Base-by-base conservation (phyloP, 1,284 basidiomycete species). In the Malassezia cuniculi region DNA sequence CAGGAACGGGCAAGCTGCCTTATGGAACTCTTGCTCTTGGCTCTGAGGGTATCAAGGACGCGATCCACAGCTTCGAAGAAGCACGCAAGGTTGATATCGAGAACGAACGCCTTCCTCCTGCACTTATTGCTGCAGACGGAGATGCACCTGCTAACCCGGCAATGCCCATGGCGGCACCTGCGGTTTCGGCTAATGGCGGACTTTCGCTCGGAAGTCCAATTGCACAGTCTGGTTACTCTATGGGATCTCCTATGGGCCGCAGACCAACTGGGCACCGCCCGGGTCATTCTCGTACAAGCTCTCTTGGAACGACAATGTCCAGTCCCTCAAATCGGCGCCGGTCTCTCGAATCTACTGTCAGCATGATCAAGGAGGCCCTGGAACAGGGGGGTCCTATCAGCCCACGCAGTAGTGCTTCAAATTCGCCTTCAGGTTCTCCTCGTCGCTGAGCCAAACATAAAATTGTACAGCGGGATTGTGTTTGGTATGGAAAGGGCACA, bases 41-140 rank as follows among this genome's bases (percentile, higher is more conserved):
- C 16, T 79, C 85, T 4, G 90, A 95, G 62, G 89, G 85, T 15
- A 90, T 97, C 71, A 95, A 85, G 70, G 85, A 94, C 50, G 81
- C 84, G 15, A 95, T 97, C 59, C 79, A 77, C 51, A 82, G 80
- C 53, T 97, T 95, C 66, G 85, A 87, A 35, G 89, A 95, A 66
- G 90, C 90, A 16, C 85, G 90, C 53, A 90, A 89, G 71, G 87
- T 85, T 27, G 93, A 99, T 73, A 95, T 97, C 58, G 90, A 97
- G 72, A 95, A 97, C 71, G 90, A 97, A 71, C 50, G 62, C 14
- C 25, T 55, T 37, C 90, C 89, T 10, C 90, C 90, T 1, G 87
- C 95, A 19, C 76, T 97, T 17, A 82, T 89, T 65, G 87, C 95
- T 62, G 82, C 82, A 4, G 77, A 79, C 45, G 80, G 80, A 12